Base-by-base conservation (phyloP, 2,329 filamentous ascomycete species). In the Colletotrichum spinosum region DNA sequence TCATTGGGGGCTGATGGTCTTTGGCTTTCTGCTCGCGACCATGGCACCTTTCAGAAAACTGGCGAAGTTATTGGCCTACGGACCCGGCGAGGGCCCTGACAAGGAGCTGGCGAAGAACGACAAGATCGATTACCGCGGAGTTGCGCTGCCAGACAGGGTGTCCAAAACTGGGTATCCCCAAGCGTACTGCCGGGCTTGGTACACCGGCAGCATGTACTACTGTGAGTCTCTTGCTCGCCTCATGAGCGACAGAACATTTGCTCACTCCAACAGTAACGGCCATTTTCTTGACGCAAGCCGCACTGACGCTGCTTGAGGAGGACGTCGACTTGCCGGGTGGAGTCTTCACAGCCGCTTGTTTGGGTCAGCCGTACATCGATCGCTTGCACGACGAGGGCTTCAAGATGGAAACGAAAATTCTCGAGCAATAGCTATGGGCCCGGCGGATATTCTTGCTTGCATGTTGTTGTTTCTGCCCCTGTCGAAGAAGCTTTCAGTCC, bases 261-360 rank as follows among this genome's bases (percentile, higher is more conserved):
- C n/a, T 55, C 15, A 61, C 37, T 48, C 61, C 37, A 60, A 15
- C 55, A 90, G 88, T 92, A 55, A 93, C 91, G 4, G 92, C 84
- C 0, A 72, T 89, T 15, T 81, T 90, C 35, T 72, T 92, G 12
- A 84, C 85, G 2, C 84, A 93, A 70, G 91, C 85, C 11, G 91
- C 90, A 4, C 78, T 86, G 44, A 88, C 88, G 0, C 79, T 94
- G 38, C 78, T 93, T 13, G 82, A 90, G 63, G 89, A 91, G 44
- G 83, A 88, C 12, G 78, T 87, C 11, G 76, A 83, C 41, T 78
- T 92, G 11, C 82, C 81, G 2, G 91, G 91, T 15, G 92, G 91
- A 3, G 79, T 93, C 33, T 86, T 92, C 67, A 94, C 92, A 1
- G 88, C 92, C 1, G 90, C 91, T 0, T 91, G 86, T 58, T 78